A percentile compares a stretch with the other conserved stretches of the same genome.
Conservation (phyloP, 345 rosid genomes). For the Bruguiera gymnorhiza region DNA sequence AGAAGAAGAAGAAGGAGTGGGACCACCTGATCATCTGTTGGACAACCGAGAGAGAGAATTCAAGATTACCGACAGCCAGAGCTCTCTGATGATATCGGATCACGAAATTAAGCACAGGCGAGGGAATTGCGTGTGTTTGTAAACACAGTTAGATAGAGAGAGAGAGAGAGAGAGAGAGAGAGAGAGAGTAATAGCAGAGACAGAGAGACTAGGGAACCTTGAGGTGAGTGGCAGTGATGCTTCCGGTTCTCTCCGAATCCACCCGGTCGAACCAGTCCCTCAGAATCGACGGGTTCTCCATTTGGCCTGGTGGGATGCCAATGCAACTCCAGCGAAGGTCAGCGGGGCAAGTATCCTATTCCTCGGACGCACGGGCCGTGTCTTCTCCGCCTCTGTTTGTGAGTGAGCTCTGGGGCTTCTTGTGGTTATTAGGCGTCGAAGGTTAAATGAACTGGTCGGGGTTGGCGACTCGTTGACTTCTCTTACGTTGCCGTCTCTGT, state of each 20-base stretch:
- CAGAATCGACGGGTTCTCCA: slow-evolving; percentile 51
- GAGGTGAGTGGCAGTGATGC: slow-evolving; percentile 55
- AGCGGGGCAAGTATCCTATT: too few relatives aligned
- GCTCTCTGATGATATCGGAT: slow-evolving; percentile 41
- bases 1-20: not conserved
- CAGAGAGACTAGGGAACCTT: slow-evolving; percentile 32
- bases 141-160: not conserved
- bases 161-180: not conserved
- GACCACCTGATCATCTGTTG: slow-evolving; percentile 73
- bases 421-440: too few relatives aligned
- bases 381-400: too few relatives aligned
- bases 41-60: slow-evolving; percentile 51
- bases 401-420: too few relatives aligned
- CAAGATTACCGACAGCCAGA: slow-evolving; percentile 55
- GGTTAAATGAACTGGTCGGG: too few relatives aligned
- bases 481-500: too few relatives aligned
- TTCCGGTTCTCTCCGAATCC: slow-evolving; percentile 62
- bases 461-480: too few relatives aligned
- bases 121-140: not conserved
- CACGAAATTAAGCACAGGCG: not conserved
- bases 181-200: not conserved
- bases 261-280: slow-evolving; percentile 70
- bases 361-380: too few relatives aligned
- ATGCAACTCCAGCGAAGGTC: too few relatives aligned
- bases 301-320: slow-evolving; percentile 5